phyloP scores from a whole-genome alignment of 73 alveolate genomes.

The Tetrahymena malaccensis region DNA sequence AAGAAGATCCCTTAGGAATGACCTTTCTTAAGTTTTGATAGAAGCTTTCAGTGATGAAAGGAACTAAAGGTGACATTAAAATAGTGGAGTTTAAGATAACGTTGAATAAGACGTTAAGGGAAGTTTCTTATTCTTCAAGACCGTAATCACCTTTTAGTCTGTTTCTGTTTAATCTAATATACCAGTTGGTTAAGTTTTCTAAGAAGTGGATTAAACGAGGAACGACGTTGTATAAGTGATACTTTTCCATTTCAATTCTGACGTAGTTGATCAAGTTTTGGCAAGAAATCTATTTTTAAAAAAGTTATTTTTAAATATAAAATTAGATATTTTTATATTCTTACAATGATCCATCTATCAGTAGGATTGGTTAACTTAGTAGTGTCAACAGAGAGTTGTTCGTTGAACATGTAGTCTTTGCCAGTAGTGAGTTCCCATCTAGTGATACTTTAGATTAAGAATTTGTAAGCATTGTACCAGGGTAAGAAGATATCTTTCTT shows the following conservation, averaged over 20 bases:
- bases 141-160: conserved; percentile 96
- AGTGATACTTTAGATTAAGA: conserved; percentile 86
- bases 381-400: conserved; percentile 14
- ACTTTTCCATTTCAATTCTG: conserved; percentile 89
- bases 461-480: conserved; percentile 95
- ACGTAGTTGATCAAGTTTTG: conserved; percentile 83
- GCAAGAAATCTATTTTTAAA: not conserved
- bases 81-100: conserved; percentile 71
- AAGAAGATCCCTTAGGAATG: conserved; percentile 54
- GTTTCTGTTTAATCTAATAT: conserved; percentile 91
- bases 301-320: not conserved
- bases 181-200: conserved; percentile 93
- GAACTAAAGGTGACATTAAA: conserved; percentile 95
- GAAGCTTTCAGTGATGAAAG: conserved; percentile 91
- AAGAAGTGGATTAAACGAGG: conserved; percentile 79
- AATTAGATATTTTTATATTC: not conserved
- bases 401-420: conserved; percentile 71
- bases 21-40: conserved; percentile 91
- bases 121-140: conserved; percentile 59
- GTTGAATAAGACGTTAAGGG: conserved; percentile 80
- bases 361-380: conserved; percentile 55
- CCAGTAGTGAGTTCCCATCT: conserved; percentile 81
- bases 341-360: conserved; percentile 95
- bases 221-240: conserved; percentile 86
- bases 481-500: conserved; percentile 96